Base-by-base conservation (phyloP, 495 filamentous ascomycete species). In the Aspergillus hancockii region DNA sequence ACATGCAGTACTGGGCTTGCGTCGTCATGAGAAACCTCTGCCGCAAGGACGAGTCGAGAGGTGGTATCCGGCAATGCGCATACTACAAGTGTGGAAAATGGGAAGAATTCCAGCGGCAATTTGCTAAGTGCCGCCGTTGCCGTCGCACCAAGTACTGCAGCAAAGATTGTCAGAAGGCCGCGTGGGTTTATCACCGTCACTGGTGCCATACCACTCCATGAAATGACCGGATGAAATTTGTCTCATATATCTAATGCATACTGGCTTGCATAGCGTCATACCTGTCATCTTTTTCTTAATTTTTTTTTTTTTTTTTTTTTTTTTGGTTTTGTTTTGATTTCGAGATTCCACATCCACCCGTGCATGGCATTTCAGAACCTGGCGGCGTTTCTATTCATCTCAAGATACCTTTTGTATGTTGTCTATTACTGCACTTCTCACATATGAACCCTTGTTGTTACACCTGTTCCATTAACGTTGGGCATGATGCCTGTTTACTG, bases 1-100 rank as follows among this genome's bases (percentile, higher is more conserved):
- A 98, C 71, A 98, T 98, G 94, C 92, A 97, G 70, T 97, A 97
- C 77, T 98, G 94, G 94, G 94, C 94, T 9, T 93, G 92, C 53
- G 93, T 98, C 21, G 94, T 98, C 55, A 98, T 98, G 94, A 82
- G 94, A 55, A 98, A 98, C 70, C 86, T 98, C 36, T 98, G 94
- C 80, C 89, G 94, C 57, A 98, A 98, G 76, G 94, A 98, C 70
- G 94, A 98, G 66, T 89, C 87, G 8, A 82, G 89, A 52, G 94
- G 94, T 23, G 94, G 93, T 56, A 97, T 98, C 64, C 84, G 94
- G 47, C 94, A 98, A 62, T 98, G 94, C 68, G 94, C 94, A 21
- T 95, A 96, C 74, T 98, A 93, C 76, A 87, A 96, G 74, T 98
- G 94, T 69, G 94, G 94, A 53, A 94, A 93, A 72, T 98, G 94